These are phyloP conservation scores for Picea mariana DNA, from an alignment of 83 land plant genomes.

Conservation along the genomic window DNA sequence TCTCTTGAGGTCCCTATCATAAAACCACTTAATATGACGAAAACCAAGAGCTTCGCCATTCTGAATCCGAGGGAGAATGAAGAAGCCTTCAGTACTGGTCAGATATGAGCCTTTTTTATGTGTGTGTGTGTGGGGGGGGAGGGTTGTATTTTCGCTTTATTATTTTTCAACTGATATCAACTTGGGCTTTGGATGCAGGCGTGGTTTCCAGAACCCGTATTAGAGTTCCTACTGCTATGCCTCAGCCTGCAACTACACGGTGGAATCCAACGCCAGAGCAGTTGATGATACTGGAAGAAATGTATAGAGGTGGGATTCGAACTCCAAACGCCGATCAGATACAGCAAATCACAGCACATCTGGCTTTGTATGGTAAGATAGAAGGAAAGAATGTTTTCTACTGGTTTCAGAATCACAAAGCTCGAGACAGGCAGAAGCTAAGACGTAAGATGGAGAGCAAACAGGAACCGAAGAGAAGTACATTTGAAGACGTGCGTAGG, in stretches of 20 bases:
- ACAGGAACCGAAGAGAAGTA: background rate
- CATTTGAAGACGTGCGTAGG: background rate
- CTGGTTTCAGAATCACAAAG: conserved; percentile 41
- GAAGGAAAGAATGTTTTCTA: conserved; percentile 40
- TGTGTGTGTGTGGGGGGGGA: too few species aligned
- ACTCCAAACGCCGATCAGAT: conserved; percentile 33
- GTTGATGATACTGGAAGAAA: conserved; percentile 22
- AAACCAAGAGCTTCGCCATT: background rate
- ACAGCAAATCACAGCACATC: conserved; percentile 23
- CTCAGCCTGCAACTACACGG: conserved; percentile 17
- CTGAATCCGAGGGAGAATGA: background rate
- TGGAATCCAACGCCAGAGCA: conserved; percentile 33
- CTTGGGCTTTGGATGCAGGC: background rate
- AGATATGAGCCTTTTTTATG: too few species aligned
- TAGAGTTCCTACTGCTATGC: background rate
- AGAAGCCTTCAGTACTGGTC: background rate
- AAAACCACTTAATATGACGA: background rate
- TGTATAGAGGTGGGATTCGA: conserved; percentile 23
- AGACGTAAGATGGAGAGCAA: conserved; percentile 13
- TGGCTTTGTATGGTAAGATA: conserved; percentile 22
- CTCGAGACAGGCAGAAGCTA: conserved; percentile 32
- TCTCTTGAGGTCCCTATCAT: too few species aligned
- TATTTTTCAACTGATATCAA: background rate
- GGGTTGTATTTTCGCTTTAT: background rate
- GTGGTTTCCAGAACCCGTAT: background rate